Conservation (phyloP, 495 filamentous ascomycete genomes). For the Glutinoglossum americanum region DNA sequence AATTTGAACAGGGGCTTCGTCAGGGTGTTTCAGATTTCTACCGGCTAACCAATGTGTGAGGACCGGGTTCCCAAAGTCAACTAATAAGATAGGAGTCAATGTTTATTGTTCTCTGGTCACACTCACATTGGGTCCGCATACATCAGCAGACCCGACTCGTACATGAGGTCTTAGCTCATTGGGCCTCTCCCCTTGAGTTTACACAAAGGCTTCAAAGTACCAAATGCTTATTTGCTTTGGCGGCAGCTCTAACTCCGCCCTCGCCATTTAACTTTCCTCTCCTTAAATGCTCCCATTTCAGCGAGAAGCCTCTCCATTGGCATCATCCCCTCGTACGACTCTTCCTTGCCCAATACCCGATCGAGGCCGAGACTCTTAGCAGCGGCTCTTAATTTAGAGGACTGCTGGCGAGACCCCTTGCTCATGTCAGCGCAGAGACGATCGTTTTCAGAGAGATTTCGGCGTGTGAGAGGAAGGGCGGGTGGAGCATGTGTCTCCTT, state of each 20-base stretch:
- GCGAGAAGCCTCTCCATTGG: neutral
- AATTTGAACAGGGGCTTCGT: slow-evolving; percentile 31
- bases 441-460: neutral
- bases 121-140: neutral
- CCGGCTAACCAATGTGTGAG: slow-evolving; percentile 11
- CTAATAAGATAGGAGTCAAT: neutral
- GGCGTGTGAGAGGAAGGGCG: neutral
- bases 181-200: neutral
- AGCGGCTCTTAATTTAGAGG: neutral
- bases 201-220: neutral
- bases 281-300: neutral
- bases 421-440: neutral
- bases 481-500: neutral
- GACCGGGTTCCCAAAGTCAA: neutral
- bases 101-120: neutral
- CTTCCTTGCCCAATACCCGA: neutral
- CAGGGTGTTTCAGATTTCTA: slow-evolving; percentile 24
- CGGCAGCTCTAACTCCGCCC: neutral
- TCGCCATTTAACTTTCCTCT: neutral
- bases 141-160: neutral
- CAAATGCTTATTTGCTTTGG: neutral
- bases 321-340: neutral
- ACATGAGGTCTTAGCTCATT: neutral
- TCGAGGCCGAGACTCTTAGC: neutral
- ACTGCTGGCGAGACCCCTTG: neutral